These are phyloP conservation scores for Steccherinum ochraceum DNA, from an alignment of 768 basidiomycete species.

Conservation along the genomic window DNA sequence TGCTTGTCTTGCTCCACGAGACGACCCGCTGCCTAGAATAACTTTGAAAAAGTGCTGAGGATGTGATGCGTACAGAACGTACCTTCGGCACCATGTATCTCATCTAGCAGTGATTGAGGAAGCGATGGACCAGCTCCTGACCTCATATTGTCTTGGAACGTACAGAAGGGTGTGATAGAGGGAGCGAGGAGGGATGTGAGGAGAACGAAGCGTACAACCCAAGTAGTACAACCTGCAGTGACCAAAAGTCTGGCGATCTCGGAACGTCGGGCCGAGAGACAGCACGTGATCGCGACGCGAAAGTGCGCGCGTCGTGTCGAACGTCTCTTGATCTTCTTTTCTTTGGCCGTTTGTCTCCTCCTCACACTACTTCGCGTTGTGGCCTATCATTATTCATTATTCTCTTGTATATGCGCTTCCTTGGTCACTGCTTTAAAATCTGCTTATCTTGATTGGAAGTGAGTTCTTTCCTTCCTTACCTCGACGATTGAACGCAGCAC, in stretches of 20 bases:
- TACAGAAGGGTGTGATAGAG: neutral
- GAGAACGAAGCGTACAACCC: too few species aligned
- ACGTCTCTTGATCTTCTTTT: neutral
- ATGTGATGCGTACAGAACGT: conserved; percentile 1
- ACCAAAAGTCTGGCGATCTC: too few species aligned
- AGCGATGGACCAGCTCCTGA: conserved; percentile 16
- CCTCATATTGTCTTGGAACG: neutral
- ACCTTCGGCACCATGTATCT: conserved; percentile 15
- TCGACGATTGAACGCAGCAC: too few species aligned
- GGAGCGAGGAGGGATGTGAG: neutral
- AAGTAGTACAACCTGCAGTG: too few species aligned
- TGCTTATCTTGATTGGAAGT: too few species aligned
- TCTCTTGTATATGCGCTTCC: neutral
- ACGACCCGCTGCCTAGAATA: conserved; percentile 1
- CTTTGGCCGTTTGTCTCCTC: neutral
- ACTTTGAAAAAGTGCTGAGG: neutral
- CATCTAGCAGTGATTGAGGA: conserved; percentile 22
- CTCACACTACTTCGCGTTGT: too few species aligned
- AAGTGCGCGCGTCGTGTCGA: neutral
- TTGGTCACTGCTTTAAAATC: too few species aligned
- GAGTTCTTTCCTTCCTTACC: too few species aligned
- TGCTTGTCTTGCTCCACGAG: conserved; percentile 9
- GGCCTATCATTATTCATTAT: neutral
- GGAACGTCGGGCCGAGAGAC: neutral
- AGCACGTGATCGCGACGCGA: neutral